phyloP scores from a whole-genome alignment of 2,329 filamentous ascomycete species.

The Cladosporium sp. region DNA sequence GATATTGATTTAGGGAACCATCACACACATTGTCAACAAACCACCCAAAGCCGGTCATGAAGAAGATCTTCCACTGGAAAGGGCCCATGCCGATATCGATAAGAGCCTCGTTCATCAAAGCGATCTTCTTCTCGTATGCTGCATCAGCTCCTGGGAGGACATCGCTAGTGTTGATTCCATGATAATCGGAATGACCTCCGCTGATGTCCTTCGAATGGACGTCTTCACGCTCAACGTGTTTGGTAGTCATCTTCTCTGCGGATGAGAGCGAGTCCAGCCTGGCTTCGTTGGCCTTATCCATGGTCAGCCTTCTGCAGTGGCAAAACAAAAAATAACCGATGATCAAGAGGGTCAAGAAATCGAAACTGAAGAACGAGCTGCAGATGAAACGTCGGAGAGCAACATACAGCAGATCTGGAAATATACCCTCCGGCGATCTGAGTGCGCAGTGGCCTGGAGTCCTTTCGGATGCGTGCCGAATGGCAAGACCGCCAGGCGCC shows the following conservation, averaged over 20 bases:
- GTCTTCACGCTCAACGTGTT: background rate
- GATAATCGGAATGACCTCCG: background rate
- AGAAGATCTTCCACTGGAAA: slow-evolving; percentile 16
- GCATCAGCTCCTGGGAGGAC: slow-evolving; percentile 1
- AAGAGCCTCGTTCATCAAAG: slow-evolving; percentile 16
- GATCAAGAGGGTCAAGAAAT: background rate
- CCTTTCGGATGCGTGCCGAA: too few relatives aligned
- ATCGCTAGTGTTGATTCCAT: background rate
- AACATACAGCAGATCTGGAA: too few relatives aligned
- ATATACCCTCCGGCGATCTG: too few relatives aligned
- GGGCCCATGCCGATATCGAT: slow-evolving; percentile 18
- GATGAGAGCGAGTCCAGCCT: background rate
- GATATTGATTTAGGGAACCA: background rate
- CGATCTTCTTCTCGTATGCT: slow-evolving; percentile 16
- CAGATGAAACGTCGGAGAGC: too few relatives aligned
- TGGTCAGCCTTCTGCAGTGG: background rate
- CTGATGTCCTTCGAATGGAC: background rate
- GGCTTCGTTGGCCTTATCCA: background rate
- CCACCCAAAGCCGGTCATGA: slow-evolving; percentile 16
- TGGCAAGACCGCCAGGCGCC: background rate
- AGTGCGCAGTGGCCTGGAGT: too few relatives aligned
- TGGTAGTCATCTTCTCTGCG: background rate
- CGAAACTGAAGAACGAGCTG: background rate
- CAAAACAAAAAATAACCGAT: background rate
- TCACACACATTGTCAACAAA: slow-evolving; percentile 15